These are phyloP conservation scores for Candida tammaniensis DNA, from an alignment of 805 yeast species.

Conservation along the genomic window DNA sequence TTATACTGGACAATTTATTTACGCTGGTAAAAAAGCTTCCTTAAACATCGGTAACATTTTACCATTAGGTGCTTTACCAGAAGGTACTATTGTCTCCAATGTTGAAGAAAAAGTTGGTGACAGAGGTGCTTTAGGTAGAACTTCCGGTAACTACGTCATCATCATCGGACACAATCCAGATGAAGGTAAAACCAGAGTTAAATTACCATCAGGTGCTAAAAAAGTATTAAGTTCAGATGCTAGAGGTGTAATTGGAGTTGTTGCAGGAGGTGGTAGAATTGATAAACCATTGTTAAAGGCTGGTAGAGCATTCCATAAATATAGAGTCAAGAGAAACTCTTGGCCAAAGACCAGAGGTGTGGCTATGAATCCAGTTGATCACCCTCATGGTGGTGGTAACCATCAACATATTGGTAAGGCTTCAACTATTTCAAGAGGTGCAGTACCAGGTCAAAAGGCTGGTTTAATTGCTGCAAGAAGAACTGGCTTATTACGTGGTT, in stretches of 20 bases:
- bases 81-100: slow-evolving; percentile 98
- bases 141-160: slow-evolving; percentile 99
- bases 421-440: slow-evolving; percentile 98
- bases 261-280: slow-evolving; percentile 99
- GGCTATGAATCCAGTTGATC: slow-evolving; percentile 99
- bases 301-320: slow-evolving; percentile 99
- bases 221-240: slow-evolving; percentile 93
- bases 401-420: slow-evolving; percentile 99
- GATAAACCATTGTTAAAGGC: slow-evolving; percentile 99
- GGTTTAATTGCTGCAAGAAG: slow-evolving; percentile 99
- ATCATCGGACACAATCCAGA: slow-evolving; percentile 99
- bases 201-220: slow-evolving; percentile 99
- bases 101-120: slow-evolving; percentile 99
- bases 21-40: slow-evolving; percentile 98
- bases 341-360: slow-evolving; percentile 99
- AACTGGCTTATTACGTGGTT: slow-evolving; percentile 99
- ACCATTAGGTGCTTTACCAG: slow-evolving; percentile 97
- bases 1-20: slow-evolving; percentile 98
- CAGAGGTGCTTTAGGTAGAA: slow-evolving; percentile 99
- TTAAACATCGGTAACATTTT: slow-evolving; percentile 95
- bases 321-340: slow-evolving; percentile 98
- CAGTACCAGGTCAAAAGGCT: slow-evolving; percentile 99
- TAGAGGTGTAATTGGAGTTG: slow-evolving; percentile 99
- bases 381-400: slow-evolving; percentile 99
- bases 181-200: slow-evolving; percentile 98